Conservation (phyloP, 2,329 filamentous ascomycete genomes). For the Pestalotiopsis sp. region DNA sequence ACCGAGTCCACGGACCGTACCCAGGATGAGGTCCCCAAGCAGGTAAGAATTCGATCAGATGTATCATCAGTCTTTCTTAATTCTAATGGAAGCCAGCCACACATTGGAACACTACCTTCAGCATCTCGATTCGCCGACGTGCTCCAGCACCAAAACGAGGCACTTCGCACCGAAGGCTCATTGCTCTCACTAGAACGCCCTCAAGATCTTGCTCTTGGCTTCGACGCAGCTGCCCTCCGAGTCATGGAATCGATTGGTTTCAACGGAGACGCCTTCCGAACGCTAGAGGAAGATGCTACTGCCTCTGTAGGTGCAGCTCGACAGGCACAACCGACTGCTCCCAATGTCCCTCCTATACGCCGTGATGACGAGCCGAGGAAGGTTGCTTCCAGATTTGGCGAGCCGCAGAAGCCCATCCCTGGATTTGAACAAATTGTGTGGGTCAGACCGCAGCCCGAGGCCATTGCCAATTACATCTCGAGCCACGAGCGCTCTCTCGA, state of each 20-base stretch:
- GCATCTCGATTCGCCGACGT: no score
- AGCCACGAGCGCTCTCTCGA: constrained; percentile 16
- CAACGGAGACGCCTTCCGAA: not conserved
- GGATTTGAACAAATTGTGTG: not conserved
- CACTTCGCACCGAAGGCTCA: no score
- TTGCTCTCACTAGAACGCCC: no score
- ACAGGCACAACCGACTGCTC: not conserved
- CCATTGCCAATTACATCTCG: not conserved
- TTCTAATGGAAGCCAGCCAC: no score
- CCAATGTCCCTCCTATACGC: not conserved
- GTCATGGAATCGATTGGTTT: not conserved
- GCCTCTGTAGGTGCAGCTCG: not conserved
- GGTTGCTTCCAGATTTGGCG: not conserved
- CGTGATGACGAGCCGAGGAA: not conserved
- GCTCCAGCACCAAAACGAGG: no score
- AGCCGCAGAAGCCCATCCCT: not conserved
- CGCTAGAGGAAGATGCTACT: not conserved
- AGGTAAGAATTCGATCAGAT: no score
- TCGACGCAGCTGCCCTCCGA: not conserved
- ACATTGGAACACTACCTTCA: no score
- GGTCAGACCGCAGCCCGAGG: not conserved
- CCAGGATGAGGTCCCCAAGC: no score
- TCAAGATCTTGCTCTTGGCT: not conserved
- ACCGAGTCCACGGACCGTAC: no score
- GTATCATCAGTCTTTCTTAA: no score